A percentile compares a stretch with the other conserved stretches of the same genome.
These are phyloP conservation scores for Penicillium argentinense DNA, from an alignment of 495 filamentous ascomycete genomes.

Conservation along the genomic window DNA sequence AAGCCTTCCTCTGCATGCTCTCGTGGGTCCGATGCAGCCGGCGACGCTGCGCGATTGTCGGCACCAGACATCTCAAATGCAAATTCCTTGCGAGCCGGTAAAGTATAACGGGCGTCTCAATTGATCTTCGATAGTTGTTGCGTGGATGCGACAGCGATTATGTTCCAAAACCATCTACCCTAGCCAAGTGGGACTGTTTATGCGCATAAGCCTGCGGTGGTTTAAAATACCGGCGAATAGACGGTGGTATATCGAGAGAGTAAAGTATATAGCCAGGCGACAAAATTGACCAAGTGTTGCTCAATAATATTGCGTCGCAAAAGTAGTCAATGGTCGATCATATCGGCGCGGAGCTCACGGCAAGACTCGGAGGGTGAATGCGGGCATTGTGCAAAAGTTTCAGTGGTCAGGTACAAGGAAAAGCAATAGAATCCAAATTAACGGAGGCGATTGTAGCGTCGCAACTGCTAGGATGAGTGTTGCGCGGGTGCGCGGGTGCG, in stretches of 20 bases:
- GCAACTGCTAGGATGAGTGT: too few relatives aligned
- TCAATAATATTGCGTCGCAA: too few relatives aligned
- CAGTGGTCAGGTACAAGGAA: neutral
- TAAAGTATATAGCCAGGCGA: too few relatives aligned
- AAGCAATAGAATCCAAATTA: too few relatives aligned
- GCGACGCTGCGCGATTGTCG: slow-evolving; percentile 9
- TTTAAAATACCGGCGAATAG: too few relatives aligned
- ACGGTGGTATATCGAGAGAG: too few relatives aligned
- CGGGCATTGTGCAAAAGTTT: slow-evolving; percentile 6
- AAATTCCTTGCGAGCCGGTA: neutral
- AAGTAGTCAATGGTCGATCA: slow-evolving; percentile 12
- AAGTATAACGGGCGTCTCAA: neutral
- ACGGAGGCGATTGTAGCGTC: too few relatives aligned
- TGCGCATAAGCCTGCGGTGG: too few relatives aligned
- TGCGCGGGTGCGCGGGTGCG: too few relatives aligned
- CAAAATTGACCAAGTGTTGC: too few relatives aligned
- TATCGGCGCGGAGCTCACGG: slow-evolving; percentile 12
- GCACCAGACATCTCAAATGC: slow-evolving; percentile 12
- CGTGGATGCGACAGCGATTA: slow-evolving; percentile 5
- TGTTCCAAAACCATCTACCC: neutral
- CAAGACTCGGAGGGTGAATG: slow-evolving; percentile 4
- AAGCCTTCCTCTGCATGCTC: slow-evolving; percentile 21
- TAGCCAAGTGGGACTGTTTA: too few relatives aligned
- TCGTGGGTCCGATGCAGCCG: slow-evolving; percentile 12
- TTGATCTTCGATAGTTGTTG: neutral